phyloP scores from a whole-genome alignment of 1,284 basidiomycete species.

The Sanghuangporus weigelae region DNA sequence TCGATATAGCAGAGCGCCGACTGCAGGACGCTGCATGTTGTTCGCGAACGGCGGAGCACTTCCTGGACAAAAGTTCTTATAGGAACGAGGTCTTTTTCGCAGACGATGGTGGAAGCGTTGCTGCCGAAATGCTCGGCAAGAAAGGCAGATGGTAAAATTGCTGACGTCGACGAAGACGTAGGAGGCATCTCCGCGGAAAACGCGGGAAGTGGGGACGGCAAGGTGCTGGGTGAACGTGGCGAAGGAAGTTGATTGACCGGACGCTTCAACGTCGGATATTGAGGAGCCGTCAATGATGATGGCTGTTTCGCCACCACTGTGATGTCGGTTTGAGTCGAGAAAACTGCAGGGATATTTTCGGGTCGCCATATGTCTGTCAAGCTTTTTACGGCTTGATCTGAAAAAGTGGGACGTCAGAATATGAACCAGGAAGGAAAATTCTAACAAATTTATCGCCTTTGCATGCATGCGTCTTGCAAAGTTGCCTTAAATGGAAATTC shows the following conservation, averaged over 20 bases:
- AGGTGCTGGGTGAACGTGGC: background rate
- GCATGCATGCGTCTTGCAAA: background rate
- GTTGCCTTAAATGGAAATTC: background rate
- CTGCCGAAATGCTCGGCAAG: conserved; percentile 20
- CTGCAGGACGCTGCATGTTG: conserved; percentile 69
- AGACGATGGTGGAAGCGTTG: conserved; percentile 23
- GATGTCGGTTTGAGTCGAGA: conserved; percentile 39
- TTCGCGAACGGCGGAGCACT: conserved; percentile 68
- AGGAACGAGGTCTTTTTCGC: conserved; percentile 37
- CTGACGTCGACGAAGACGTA: conserved; percentile 17
- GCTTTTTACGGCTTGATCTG: conserved; percentile 73
- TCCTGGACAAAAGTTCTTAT: conserved; percentile 73
- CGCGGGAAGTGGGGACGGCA: conserved; percentile 32
- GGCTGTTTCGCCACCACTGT: conserved; percentile 23
- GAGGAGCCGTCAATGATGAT: conserved; percentile 20
- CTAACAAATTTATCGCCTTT: conserved; percentile 1
- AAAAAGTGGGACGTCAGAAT: conserved; percentile 20
- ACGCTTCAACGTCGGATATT: conserved; percentile 10
- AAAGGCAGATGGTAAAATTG: conserved; percentile 19
- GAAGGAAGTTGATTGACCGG: conserved; percentile 11
- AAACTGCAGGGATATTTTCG: conserved; percentile 61
- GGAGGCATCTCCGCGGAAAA: conserved; percentile 23
- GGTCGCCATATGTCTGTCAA: conserved; percentile 71
- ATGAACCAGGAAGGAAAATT: conserved; percentile 11
- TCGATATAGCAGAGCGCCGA: conserved; percentile 76